Evolutionary conservation across 2,329 filamentous ascomycete species (phyloP).

Genomic region (Alternaria sp.): DNA sequence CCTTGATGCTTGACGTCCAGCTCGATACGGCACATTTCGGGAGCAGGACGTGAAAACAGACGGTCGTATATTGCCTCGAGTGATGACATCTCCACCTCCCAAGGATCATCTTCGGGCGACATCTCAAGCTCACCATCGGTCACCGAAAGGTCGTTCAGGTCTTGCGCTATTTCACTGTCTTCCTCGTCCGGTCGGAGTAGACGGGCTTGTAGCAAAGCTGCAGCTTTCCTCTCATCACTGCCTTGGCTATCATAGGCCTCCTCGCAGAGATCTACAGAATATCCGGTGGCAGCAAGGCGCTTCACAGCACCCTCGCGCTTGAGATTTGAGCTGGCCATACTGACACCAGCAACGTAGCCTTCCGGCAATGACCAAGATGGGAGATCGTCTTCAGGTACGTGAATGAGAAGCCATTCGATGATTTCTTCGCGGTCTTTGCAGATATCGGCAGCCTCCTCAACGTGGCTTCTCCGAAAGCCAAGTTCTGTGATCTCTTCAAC

Average conservation of each 20-base stretch:
- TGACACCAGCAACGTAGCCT: conserved; percentile 88
- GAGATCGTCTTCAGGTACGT: conserved; percentile 97
- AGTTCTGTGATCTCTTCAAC: conserved; percentile 78
- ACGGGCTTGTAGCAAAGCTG: conserved; percentile 78
- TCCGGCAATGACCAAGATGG: conserved; percentile 91
- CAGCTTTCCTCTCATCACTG: conserved; percentile 78
- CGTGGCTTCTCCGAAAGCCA: conserved; percentile 88
- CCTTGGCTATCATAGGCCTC: conserved; percentile 74
- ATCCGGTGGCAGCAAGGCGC: conserved; percentile 81
- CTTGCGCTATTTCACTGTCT: conserved; percentile 41
- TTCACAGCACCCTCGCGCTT: conserved; percentile 84
- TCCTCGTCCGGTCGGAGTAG: conserved; percentile 60
- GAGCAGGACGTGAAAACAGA: conserved; percentile 60
- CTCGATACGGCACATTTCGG: conserved; percentile 73
- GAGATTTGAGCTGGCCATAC: conserved; percentile 81
- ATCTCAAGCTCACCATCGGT: conserved; percentile 55
- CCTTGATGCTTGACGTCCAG: conserved; percentile 62
- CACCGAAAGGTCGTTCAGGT: conserved; percentile 43
- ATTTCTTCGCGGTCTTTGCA: conserved; percentile 94
- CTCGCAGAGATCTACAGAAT: conserved; percentile 82
- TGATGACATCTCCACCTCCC: conserved; percentile 85
- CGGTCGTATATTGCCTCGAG: conserved; percentile 88
- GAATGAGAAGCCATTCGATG: conserved; percentile 93
- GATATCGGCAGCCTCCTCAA: conserved; percentile 84
- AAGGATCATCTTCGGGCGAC: conserved; percentile 64